These are phyloP conservation scores for Cystobasidium pallidum DNA, from an alignment of 1,284 basidiomycete species.

Conservation along the genomic window DNA sequence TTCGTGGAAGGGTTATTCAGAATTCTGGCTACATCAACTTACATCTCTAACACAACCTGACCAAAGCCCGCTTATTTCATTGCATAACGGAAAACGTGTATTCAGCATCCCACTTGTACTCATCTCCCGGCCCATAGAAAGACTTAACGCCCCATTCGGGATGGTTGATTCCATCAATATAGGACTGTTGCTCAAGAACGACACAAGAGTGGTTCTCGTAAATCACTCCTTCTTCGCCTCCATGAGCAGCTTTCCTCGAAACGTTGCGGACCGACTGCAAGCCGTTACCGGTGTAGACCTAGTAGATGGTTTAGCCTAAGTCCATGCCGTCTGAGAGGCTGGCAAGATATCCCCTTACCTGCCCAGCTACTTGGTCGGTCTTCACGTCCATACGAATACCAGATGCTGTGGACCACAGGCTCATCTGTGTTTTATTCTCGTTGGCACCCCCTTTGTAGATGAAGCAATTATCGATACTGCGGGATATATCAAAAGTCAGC, in stretches of 20 bases:
- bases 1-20: not conserved
- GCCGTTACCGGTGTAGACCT: constrained; percentile 61
- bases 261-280: constrained; percentile 56
- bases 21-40: not conserved
- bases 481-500: not conserved
- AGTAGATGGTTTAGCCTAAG: not conserved
- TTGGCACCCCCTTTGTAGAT: constrained; percentile 48
- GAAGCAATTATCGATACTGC: constrained; percentile 54
- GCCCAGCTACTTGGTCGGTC: constrained; percentile 62
- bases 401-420: constrained; percentile 61
- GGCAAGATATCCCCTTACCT: constrained; percentile 46
- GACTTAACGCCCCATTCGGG: constrained; percentile 61
- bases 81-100: constrained; percentile 28
- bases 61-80: not conserved
- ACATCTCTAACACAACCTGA: not conserved
- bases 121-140: constrained; percentile 55
- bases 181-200: constrained; percentile 62
- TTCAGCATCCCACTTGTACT: constrained; percentile 37
- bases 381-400: constrained; percentile 64
- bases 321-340: not conserved
- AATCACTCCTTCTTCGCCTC: constrained; percentile 54
- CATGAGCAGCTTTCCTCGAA: constrained; percentile 61
- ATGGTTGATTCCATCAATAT: constrained; percentile 62
- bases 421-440: constrained; percentile 56
- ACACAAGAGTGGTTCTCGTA: constrained; percentile 61